Conservation (phyloP, 148 eudicot genomes). For the Camellia granthamiana region DNA sequence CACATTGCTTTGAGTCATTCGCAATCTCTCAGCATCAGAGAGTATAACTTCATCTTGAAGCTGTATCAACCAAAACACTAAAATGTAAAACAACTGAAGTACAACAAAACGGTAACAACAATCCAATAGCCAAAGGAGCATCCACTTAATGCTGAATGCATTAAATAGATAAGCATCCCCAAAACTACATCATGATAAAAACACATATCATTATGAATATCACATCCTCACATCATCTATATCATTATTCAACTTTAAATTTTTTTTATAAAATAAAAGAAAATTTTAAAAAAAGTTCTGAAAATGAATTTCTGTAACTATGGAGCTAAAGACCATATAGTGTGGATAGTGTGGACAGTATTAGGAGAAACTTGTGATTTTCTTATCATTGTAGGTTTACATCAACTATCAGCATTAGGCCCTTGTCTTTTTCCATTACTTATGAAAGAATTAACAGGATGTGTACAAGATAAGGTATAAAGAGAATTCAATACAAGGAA, state of each 20-base stretch:
- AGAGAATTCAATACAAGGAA: not conserved
- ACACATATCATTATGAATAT: not conserved
- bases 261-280: no score
- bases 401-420: not conserved
- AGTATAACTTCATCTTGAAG: slow-evolving; percentile 94
- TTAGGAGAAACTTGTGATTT: not conserved
- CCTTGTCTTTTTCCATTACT: not conserved
- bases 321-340: not conserved
- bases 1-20: slow-evolving; percentile 81
- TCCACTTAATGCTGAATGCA: not conserved
- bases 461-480: not conserved
- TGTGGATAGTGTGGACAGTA: not conserved
- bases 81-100: not conserved
- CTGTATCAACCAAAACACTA: slow-evolving; percentile 40
- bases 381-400: not conserved
- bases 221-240: not conserved
- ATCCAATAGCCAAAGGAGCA: not conserved
- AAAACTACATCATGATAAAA: not conserved
- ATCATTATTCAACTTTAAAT: not conserved
- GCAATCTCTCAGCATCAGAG: slow-evolving; percentile 85
- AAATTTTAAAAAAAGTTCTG: no score
- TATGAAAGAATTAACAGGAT: not conserved
- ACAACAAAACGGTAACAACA: not conserved
- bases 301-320: no score
- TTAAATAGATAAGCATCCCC: not conserved